Percentiles rank a stretch among this genome's conserved stretches.
Conservation (phyloP, 495 filamentous ascomycete species). For the Penicillium argentinense region DNA sequence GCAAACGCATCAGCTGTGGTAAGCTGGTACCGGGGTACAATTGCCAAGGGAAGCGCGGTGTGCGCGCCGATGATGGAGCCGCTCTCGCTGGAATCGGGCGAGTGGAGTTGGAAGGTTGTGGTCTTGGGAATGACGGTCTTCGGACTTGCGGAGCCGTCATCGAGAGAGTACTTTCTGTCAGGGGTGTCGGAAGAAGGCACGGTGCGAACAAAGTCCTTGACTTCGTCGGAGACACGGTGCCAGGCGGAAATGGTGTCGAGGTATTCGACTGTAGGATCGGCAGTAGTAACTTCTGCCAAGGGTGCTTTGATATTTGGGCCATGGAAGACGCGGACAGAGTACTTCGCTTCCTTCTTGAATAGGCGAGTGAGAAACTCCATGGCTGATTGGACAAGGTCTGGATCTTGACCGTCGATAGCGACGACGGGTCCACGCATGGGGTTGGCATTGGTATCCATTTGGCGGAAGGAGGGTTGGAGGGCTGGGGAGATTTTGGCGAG, state of each 20-base stretch:
- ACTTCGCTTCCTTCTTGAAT: slow-evolving; percentile 57
- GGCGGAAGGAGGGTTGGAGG: slow-evolving; percentile 44
- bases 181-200: slow-evolving; percentile 12
- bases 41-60: slow-evolving; percentile 59
- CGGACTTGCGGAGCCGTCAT: slow-evolving; percentile 28
- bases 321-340: slow-evolving; percentile 51
- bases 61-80: slow-evolving; percentile 20
- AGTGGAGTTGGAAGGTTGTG: slow-evolving; percentile 29
- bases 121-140: slow-evolving; percentile 38
- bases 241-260: slow-evolving; percentile 67
- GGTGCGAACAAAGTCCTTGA: slow-evolving; percentile 60
- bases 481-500: slow-evolving; percentile 69
- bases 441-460: too few relatives aligned
- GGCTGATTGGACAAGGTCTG: slow-evolving; percentile 51
- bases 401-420: slow-evolving; percentile 74
- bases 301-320: slow-evolving; percentile 47
- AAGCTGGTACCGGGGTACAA: slow-evolving; percentile 76
- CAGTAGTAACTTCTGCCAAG: slow-evolving; percentile 28
- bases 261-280: slow-evolving; percentile 59
- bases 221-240: slow-evolving; percentile 68
- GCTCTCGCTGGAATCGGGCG: slow-evolving; percentile 29
- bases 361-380: slow-evolving; percentile 61
- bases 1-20: slow-evolving; percentile 74
- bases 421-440: slow-evolving; percentile 72
- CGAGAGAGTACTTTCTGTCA: slow-evolving; percentile 7